phyloP scores from a whole-genome alignment of 2,329 filamentous ascomycete species.

The Aspergillus pseudoviridinutans region DNA sequence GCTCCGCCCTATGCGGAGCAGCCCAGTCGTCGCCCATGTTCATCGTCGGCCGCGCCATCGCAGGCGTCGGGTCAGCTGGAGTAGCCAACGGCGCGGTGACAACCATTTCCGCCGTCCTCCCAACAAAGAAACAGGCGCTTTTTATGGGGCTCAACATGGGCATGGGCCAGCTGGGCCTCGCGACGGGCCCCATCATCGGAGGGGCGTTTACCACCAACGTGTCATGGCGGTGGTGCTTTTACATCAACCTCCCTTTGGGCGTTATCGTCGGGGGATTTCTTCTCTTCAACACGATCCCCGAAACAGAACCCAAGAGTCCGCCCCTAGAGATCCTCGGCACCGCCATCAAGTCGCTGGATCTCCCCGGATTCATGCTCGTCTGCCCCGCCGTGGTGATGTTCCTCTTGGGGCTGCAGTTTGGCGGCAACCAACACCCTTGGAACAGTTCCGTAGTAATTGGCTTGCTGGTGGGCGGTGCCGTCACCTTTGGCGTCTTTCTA shows the following conservation, averaged over 20 bases:
- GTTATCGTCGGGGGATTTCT: slow-evolving; percentile 23
- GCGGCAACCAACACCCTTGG: slow-evolving; percentile 14
- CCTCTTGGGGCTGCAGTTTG: slow-evolving; percentile 38
- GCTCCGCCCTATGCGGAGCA: slow-evolving; percentile 21
- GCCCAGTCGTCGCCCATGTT: slow-evolving; percentile 24
- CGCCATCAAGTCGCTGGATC: slow-evolving; percentile 19
- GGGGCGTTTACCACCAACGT: slow-evolving; percentile 32
- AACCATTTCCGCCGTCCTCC: slow-evolving; percentile 15
- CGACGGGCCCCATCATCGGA: slow-evolving; percentile 30
- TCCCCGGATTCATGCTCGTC: slow-evolving; percentile 34
- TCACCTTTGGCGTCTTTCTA: slow-evolving; percentile 11
- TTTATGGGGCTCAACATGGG: slow-evolving; percentile 19
- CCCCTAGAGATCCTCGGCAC: slow-evolving; percentile 18
- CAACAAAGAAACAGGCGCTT: slow-evolving; percentile 13
- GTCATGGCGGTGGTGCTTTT: slow-evolving; percentile 40
- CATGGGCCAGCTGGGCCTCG: slow-evolving; percentile 4
- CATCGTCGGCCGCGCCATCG: slow-evolving; percentile 23
- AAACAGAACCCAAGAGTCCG: slow-evolving; percentile 16
- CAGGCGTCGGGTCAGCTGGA: slow-evolving; percentile 22
- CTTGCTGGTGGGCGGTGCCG: too few relatives aligned
- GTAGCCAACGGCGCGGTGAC: slow-evolving; percentile 14
- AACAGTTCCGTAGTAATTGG: too few relatives aligned
- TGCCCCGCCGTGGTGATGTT: slow-evolving; percentile 32
- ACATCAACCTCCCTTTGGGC: slow-evolving; percentile 36
- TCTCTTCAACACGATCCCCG: slow-evolving; percentile 25